phyloP scores from a whole-genome alignment of 495 filamentous ascomycete species.

The Talaromyces trachyspermus region DNA sequence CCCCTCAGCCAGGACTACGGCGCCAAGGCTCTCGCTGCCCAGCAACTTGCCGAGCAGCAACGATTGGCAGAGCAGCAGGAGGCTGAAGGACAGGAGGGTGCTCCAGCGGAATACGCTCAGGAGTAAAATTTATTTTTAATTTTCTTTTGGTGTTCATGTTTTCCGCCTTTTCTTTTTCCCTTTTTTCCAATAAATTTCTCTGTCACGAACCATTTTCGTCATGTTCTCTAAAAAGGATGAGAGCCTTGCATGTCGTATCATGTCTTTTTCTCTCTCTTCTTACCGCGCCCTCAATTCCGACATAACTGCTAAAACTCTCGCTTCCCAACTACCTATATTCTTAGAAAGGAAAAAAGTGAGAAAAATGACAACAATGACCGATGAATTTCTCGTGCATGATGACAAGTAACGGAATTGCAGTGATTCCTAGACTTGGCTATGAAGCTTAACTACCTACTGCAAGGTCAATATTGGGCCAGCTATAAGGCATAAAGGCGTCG shows the following conservation, averaged over 20 bases:
- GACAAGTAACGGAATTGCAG: too few species aligned
- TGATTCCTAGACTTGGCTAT: too few species aligned
- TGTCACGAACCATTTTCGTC: constrained; percentile 3
- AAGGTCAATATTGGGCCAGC: too few species aligned
- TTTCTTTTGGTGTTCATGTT: constrained; percentile 13
- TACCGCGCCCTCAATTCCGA: constrained; percentile 34
- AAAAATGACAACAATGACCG: constrained; percentile 6
- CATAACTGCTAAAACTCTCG: constrained; percentile 23
- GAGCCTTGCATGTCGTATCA: constrained; percentile 5
- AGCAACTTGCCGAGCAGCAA: constrained; percentile 73
- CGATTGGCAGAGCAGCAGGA: constrained; percentile 56
- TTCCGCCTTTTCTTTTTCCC: constrained; percentile 26
- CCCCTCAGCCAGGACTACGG: constrained; percentile 97
- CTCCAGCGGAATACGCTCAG: constrained; percentile 24
- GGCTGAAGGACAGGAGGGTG: constrained; percentile 37
- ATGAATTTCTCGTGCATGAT: background rate
- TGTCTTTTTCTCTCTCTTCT: constrained; percentile 17
- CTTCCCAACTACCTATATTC: constrained; percentile 5
- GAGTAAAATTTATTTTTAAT: constrained; percentile 34
- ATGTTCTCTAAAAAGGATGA: background rate
- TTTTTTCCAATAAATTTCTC: too few species aligned
- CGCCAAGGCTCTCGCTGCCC: constrained; percentile 84
- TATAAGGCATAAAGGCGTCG: too few species aligned
- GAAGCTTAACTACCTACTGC: too few species aligned
- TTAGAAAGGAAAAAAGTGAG: background rate